Base-by-base conservation (phyloP, 352 stramenopile species). In the Pythium pyrilobum region DNA sequence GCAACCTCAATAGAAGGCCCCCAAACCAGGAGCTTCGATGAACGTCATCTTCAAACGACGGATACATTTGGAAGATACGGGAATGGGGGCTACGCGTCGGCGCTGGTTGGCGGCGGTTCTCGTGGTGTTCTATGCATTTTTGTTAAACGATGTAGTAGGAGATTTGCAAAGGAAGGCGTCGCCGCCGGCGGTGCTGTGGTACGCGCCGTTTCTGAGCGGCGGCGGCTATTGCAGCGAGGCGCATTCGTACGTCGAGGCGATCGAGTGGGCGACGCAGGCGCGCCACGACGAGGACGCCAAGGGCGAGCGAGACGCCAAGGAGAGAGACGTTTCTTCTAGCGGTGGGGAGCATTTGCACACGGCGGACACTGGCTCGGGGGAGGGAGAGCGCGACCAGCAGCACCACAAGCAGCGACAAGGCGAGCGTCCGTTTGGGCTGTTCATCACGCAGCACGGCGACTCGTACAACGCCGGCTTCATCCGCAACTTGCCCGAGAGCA, bases 181-280 rank as follows among this genome's bases (percentile, higher is more conserved):
- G 15, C 48, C 63, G 18, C 74, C 77, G 15, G 68, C 59, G 27
- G 80, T 97, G 41, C 42, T 92, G 2, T 97, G 89, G 89, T 95
- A 89, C 48, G 89, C 87, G 38, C 89, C 90, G 44, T 96, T 97
- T 42, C 81, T 96, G 39, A 96, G 82, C 45, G 91, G 91, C 34
- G 90, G 91, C 29, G 90, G 90, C 18, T 97, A 97, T 70, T 96
- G 85, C 71, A 94, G 77, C 50, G 89, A 98, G 66, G 90, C 90
- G 45, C 88, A 89, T 56, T 87, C 86, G 46, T 96, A 94, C 46
- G 74, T 93, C 9, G 67, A 77, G 10, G 76, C 82, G 5, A 55
- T 97, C 25, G 60, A 72, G 23, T 48, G 59, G n/a, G 77, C 66
- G 20, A 37, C 72, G 11, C 41, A 38, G 7, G 67, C 85, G 34